Evolutionary conservation across 257 asterid genomes (phyloP), one percentile per base, ranked within the genome.

Genomic region (Fraxinus pennsylvanica): DNA sequence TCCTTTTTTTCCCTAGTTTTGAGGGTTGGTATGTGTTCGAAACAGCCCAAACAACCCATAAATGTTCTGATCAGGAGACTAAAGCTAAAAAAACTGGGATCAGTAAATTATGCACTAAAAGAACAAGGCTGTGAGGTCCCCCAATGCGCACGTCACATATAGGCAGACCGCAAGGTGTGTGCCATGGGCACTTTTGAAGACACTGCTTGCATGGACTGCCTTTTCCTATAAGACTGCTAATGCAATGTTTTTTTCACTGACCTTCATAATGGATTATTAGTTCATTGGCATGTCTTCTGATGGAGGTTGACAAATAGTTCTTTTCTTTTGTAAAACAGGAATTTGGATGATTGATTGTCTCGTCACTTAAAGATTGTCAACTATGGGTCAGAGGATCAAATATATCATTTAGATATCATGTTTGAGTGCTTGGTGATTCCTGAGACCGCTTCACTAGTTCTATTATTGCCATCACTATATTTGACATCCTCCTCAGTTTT

Each of bases 381-480:
- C 27, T 13, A 39, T 83, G 52, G 65, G 65, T n/a, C 59, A 27
- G 74, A 43, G 67, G 75, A 65, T 71, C 43, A 45, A 67, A 76
- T 65, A 29, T 74, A 35, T 30, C 66, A 57, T 54, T 54, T 61
- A 41, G 74, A 9, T 74, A 39, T 22, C 35, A 30, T 43, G 15
- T 66, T 72, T n/a, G 81, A 71, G 76, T 81, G 73, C 50, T 63
- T 79, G 67, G 71, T 65, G 72, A 66, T 39, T 63, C 73, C 38
- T 5, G 50, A 43, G 74, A 35, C 47, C 47, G 33, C 73, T 39
- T 9, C 22, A 29, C 32, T 25, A 32, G 27, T 43, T 71, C 29
- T 65, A 68, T 25, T 76, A 74, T 36, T 73, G 32, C 70, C 17
- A 52, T 38, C 7, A n/a, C 19, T 65, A 41, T 13, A 30, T 21